Evolutionary conservation across 768 basidiomycete genomes (phyloP), one percentile per base, ranked within the genome.

Genomic region (Leccinum longicurvipes): DNA sequence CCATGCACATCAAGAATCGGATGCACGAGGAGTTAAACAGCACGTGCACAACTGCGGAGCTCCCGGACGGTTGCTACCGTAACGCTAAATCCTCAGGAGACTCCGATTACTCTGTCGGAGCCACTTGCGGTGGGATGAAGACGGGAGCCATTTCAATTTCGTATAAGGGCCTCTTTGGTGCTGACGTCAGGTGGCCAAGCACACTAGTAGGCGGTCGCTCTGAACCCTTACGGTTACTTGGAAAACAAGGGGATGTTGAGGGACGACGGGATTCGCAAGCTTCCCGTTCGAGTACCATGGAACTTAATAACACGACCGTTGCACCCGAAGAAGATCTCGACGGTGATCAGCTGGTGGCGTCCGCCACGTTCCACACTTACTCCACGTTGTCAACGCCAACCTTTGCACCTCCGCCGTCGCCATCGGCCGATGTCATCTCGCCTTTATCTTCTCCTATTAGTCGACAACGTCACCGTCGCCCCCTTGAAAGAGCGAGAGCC

Each of bases 401-500:
- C 31, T 64, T 72, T 25, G 64, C 71, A 17, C 60, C 64, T 42
- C 72, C 69, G 24, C 60, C 71, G 39, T 71, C 66, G 15, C 51
- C 71, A 17, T 69, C 65, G 46, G 46, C 58, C 44, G 69, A 69
- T 21, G 50, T 67, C 19, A 63, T 62, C 27, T 61, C 58, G 10
- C 60, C 56, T n/a, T 57, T 42, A 42, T 65, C 57, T 12, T 63
- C 69, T 39, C 59, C 63, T n/a, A 55, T 54, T 41, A 28, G 55
- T 42, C 59, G 47, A 50, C 60, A 60, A 55, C 64, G 63, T 32
- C 56, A 67, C 54, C 71, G 69, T 25, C 69, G 67, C 23, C 69
- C 67, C 15, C 67, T 72, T 12, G 69, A 70, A 56, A 67, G 71
- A 28, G 63, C 69, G 0, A 59, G 69, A 55, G 69, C 69, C n/a